Percentiles rank a stretch among this genome's conserved stretches.
These are phyloP conservation scores for Saccharomycopsis sp. DNA, from an alignment of 805 yeast genomes.

Conservation along the genomic window DNA sequence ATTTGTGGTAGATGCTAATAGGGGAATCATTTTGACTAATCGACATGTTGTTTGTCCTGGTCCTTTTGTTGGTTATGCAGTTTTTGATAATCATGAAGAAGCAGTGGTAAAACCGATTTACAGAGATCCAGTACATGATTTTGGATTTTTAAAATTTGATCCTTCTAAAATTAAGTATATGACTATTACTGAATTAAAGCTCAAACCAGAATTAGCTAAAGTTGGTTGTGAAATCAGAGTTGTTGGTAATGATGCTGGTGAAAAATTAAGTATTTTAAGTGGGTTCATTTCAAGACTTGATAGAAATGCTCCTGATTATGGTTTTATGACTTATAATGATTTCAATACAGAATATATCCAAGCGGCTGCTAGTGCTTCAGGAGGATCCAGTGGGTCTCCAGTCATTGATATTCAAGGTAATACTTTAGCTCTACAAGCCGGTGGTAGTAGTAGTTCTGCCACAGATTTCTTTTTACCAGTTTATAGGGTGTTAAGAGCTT, in stretches of 20 bases:
- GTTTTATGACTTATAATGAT: constrained; percentile 20
- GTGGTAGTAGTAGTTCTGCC: constrained; percentile 18
- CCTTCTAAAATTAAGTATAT: constrained; percentile 16
- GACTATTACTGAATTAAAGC: constrained; percentile 15
- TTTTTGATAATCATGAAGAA: constrained; percentile 19
- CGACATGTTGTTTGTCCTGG: constrained; percentile 18
- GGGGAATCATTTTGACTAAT: constrained; percentile 17
- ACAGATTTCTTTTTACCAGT: constrained; percentile 18
- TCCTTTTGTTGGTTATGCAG: constrained; percentile 17
- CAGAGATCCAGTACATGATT: constrained; percentile 18
- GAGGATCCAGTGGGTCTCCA: constrained; percentile 18
- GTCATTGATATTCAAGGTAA: constrained; percentile 18
- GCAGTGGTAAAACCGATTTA: constrained; percentile 18
- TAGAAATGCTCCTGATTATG: constrained; percentile 18
- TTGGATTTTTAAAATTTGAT: constrained; percentile 18
- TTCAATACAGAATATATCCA: constrained; percentile 23
- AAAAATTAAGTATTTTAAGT: constrained; percentile 16
- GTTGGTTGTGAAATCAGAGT: constrained; percentile 18
- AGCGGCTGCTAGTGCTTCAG: constrained; percentile 19
- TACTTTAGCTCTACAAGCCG: constrained; percentile 18
- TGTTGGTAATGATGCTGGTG: constrained; percentile 17
- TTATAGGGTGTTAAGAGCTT: constrained; percentile 16
- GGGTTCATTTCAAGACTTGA: constrained; percentile 18
- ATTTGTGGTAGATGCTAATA: constrained; percentile 18
- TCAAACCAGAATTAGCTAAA: constrained; percentile 17